phyloP scores from a whole-genome alignment of 345 rosid species.

The Citrus hindsii region DNA sequence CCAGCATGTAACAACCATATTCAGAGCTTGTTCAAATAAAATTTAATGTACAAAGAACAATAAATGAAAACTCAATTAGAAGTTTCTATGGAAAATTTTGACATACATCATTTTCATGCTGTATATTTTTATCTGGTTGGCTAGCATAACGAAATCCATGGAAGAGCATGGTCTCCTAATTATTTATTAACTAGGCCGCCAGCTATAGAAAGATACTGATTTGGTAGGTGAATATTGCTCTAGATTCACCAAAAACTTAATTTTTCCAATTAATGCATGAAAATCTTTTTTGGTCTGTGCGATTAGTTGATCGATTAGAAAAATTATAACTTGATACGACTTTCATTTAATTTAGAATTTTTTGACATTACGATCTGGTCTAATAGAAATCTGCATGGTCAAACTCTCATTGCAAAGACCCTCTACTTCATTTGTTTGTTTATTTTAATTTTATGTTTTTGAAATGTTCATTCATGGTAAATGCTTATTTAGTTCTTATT shows the following conservation, averaged over 20 bases:
- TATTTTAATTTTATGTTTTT: not conserved
- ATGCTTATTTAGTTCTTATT: not conserved
- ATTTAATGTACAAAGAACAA: not conserved
- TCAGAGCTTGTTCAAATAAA: not conserved
- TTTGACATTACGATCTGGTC: not conserved
- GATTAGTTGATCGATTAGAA: not conserved
- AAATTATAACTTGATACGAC: not conserved
- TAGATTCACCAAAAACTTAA: not conserved
- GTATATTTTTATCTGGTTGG: not conserved
- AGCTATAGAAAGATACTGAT: not conserved
- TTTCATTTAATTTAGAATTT: not conserved
- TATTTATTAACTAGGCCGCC: not conserved
- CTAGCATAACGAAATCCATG: not conserved
- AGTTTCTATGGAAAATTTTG: not conserved
- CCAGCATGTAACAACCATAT: not conserved
- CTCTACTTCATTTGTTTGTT: not conserved
- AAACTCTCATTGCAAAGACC: not conserved
- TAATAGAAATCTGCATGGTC: not conserved
- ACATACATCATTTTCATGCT: not conserved
- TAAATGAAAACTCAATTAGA: not conserved
- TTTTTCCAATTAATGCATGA: not conserved
- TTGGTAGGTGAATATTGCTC: slow-evolving; percentile 1
- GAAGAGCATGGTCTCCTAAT: not conserved
- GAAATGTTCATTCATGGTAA: not conserved
- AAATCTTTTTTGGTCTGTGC: not conserved